These are phyloP conservation scores for Plenodomus biglobosus DNA, from an alignment of 2,329 filamentous ascomycete species.

Conservation along the genomic window DNA sequence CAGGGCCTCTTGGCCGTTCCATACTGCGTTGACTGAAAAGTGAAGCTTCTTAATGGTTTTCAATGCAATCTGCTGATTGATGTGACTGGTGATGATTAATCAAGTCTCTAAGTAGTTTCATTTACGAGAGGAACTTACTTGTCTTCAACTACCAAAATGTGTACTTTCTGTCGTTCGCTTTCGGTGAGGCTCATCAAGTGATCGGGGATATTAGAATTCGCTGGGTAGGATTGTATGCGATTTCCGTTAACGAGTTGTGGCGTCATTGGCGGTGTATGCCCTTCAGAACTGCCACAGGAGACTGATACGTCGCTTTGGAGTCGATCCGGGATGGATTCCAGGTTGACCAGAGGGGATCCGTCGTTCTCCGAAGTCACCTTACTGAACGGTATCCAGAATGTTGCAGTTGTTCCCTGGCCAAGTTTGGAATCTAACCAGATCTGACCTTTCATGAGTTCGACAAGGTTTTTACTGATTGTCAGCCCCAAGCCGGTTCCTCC, in stretches of 20 bases:
- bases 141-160: constrained; percentile 79
- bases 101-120: background rate
- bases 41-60: constrained; percentile 74
- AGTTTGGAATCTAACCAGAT: constrained; percentile 69
- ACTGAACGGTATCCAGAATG: constrained; percentile 75
- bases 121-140: constrained; percentile 57
- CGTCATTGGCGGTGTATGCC: constrained; percentile 50
- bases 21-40: constrained; percentile 69
- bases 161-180: constrained; percentile 62
- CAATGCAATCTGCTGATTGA: constrained; percentile 75
- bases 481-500: constrained; percentile 76
- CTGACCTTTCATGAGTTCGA: constrained; percentile 77
- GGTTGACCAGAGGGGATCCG: constrained; percentile 58
- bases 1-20: constrained; percentile 77
- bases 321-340: constrained; percentile 67
- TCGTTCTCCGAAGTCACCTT: constrained; percentile 61
- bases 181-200: constrained; percentile 53
- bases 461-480: constrained; percentile 75
- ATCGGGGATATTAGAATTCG: constrained; percentile 30
- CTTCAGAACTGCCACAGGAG: constrained; percentile 68
- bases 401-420: constrained; percentile 70
- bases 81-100: constrained; percentile 40
- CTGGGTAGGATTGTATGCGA: constrained; percentile 27
- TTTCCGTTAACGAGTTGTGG: constrained; percentile 28
- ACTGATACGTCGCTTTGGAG: constrained; percentile 60